These are phyloP conservation scores for Curvularia hawaiiensis DNA, from an alignment of 2,329 filamentous ascomycete genomes.

Conservation along the genomic window DNA sequence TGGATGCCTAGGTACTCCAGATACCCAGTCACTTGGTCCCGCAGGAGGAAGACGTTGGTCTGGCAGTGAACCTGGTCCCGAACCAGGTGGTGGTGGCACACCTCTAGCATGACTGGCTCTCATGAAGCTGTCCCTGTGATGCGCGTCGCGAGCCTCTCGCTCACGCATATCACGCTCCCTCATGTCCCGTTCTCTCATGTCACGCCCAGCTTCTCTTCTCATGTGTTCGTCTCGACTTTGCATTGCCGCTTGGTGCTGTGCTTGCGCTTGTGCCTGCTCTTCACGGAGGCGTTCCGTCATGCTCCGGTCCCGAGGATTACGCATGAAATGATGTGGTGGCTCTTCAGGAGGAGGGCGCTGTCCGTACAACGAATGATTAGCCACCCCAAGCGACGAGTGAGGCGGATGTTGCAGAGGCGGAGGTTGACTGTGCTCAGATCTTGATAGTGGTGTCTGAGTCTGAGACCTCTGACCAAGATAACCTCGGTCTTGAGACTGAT, in stretches of 20 bases:
- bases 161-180: constrained; percentile 25
- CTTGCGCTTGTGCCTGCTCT: constrained; percentile 29
- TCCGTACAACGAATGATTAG: constrained; percentile 32
- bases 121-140: constrained; percentile 29
- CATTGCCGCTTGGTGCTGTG: constrained; percentile 22
- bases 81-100: constrained; percentile 22
- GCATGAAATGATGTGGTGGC: constrained; percentile 30
- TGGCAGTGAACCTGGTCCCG: constrained; percentile 21
- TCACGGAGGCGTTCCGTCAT: constrained; percentile 40
- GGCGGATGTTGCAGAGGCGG: constrained; percentile 40
- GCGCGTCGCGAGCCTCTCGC: constrained; percentile 23
- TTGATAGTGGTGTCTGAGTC: constrained; percentile 44
- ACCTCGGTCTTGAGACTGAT: constrained; percentile 35
- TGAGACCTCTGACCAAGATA: constrained; percentile 41
- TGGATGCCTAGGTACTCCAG: constrained; percentile 22
- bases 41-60: constrained; percentile 21
- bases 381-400: constrained; percentile 37
- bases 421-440: constrained; percentile 35
- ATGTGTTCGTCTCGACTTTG: constrained; percentile 31
- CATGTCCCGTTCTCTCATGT: constrained; percentile 30
- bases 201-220: constrained; percentile 29
- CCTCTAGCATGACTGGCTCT: constrained; percentile 26
- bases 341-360: constrained; percentile 38
- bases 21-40: constrained; percentile 31
- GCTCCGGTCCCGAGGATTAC: constrained; percentile 27